Conservation (phyloP, 1,139 yeast species). For the Lodderomyces parapsilosis region DNA sequence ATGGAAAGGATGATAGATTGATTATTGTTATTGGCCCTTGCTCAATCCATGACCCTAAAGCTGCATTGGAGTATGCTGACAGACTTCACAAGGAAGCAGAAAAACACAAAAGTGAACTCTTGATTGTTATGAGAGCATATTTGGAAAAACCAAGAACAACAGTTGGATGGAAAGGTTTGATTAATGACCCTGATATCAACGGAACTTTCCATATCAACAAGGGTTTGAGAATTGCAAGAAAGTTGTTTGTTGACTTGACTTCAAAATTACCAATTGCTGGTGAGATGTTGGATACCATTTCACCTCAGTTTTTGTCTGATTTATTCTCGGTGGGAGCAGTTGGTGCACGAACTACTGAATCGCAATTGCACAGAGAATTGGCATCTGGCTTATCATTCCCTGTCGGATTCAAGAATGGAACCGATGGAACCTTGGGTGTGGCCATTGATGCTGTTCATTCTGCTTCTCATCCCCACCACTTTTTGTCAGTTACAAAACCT, state of each 20-base stretch:
- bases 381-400: conserved; percentile 98
- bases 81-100: conserved; percentile 65
- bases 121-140: conserved; percentile 94
- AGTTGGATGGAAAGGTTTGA: conserved; percentile 98
- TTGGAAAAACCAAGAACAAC: conserved; percentile 98
- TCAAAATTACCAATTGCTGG: conserved; percentile 85
- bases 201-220: conserved; percentile 92
- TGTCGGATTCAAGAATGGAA: conserved; percentile 96
- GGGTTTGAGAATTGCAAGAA: conserved; percentile 85
- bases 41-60: conserved; percentile 87
- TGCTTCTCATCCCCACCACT: conserved; percentile 90
- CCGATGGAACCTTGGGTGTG: conserved; percentile 91
- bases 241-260: conserved; percentile 82
- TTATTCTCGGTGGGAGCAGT: conserved; percentile 93
- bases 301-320: conserved; percentile 96
- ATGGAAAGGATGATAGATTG: conserved; percentile 75
- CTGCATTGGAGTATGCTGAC: conserved; percentile 85
- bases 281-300: conserved; percentile 96
- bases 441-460: conserved; percentile 95
- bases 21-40: conserved; percentile 93
- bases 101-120: conserved; percentile 71
- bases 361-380: conserved; percentile 94
- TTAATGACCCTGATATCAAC: conserved; percentile 95
- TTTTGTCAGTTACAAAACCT: conserved; percentile 94
- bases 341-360: conserved; percentile 98